These are phyloP conservation scores for Rhynchospora breviuscula DNA, from an alignment of 176 grass and related monocot genomes.

Conservation along the genomic window DNA sequence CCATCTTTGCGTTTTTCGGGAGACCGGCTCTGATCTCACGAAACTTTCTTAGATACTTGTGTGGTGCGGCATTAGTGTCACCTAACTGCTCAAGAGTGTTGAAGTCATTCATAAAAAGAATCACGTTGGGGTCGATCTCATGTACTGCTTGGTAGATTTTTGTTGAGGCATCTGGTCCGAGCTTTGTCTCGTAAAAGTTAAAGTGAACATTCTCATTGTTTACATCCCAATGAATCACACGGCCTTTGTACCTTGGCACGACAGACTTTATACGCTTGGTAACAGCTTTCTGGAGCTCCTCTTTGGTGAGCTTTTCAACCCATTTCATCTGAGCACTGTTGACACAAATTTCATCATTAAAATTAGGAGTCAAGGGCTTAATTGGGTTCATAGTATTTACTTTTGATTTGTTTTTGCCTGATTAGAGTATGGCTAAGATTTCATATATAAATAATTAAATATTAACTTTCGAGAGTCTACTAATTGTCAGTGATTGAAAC, in stretches of 20 bases:
- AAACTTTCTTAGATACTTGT: constrained; percentile 60
- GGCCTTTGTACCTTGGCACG: constrained; percentile 53
- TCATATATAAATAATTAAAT: no score
- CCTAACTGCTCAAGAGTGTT: constrained; percentile 70
- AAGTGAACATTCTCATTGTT: constrained; percentile 83
- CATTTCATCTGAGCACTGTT: constrained; percentile 31
- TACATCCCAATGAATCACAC: constrained; percentile 91
- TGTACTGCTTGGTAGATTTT: constrained; percentile 49
- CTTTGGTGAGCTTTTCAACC: constrained; percentile 10
- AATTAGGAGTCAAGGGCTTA: neutral
- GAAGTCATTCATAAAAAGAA: constrained; percentile 80
- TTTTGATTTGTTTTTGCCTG: neutral
- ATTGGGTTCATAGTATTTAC: neutral
- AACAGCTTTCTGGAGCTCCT: constrained; percentile 39
- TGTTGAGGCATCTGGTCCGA: constrained; percentile 46
- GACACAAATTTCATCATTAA: neutral
- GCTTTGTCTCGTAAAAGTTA: constrained; percentile 52
- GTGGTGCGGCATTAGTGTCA: constrained; percentile 27
- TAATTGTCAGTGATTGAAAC: neutral
- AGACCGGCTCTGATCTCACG: constrained; percentile 39
- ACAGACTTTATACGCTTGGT: constrained; percentile 36
- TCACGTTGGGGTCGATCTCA: constrained; percentile 35
- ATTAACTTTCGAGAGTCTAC: neutral
- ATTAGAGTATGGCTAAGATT: neutral
- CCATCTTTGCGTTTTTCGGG: constrained; percentile 30